Conservation (phyloP, 73 alveolate genomes). For the Durusdinium trenchii region DNA sequence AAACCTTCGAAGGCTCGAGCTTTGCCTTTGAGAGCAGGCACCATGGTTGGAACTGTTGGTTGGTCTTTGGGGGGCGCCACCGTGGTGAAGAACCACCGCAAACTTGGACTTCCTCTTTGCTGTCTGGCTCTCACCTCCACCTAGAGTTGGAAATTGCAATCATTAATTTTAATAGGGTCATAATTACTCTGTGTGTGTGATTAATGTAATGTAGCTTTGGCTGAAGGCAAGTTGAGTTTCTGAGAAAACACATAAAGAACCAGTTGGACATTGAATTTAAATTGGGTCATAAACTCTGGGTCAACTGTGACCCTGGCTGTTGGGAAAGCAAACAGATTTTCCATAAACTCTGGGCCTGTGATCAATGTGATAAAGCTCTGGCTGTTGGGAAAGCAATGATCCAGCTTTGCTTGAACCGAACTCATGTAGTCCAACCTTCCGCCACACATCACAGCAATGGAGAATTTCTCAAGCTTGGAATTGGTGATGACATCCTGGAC, state of each 20-base stretch:
- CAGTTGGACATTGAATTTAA: no score
- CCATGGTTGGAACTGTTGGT: slow-evolving; percentile 8
- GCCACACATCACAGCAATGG: slow-evolving; percentile 18
- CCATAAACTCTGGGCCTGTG: no score
- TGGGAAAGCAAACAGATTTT: no score
- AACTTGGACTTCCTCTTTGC: slow-evolving; percentile 30
- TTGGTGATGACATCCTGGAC: neutral
- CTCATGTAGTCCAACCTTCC: neutral
- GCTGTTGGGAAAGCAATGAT: neutral
- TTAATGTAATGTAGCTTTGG: no score
- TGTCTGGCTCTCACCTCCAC: slow-evolving; percentile 2
- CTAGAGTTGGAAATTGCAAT: neutral
- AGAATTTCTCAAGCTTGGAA: neutral
- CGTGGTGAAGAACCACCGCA: neutral
- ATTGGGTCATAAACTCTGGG: no score
- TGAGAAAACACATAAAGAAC: no score
- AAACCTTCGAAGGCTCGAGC: slow-evolving; percentile 28
- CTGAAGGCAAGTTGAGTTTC: no score
- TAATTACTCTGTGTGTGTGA: no score
- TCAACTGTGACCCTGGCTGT: no score
- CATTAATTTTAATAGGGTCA: neutral
- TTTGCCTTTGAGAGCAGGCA: slow-evolving; percentile 5
- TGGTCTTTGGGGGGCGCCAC: neutral
- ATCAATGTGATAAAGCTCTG: neutral
- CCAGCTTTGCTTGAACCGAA: neutral